Conservation (phyloP, 768 basidiomycete genomes). For the Rubroboletus pulcherrimus region DNA sequence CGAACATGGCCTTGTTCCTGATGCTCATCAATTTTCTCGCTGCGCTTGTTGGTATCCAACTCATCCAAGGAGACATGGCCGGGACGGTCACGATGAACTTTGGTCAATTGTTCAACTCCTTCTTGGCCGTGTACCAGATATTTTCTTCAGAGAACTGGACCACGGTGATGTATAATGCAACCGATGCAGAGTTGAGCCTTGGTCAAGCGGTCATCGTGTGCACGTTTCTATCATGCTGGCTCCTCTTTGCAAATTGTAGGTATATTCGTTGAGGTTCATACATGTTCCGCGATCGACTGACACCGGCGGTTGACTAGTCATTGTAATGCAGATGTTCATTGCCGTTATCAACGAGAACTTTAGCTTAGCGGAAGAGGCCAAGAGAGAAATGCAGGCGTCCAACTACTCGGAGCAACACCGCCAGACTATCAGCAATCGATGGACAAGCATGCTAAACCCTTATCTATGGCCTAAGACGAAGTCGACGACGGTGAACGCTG, state of each 20-base stretch:
- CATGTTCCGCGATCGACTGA: neutral
- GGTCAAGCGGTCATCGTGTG: slow-evolving; percentile 70
- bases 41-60: slow-evolving; percentile 77
- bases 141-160: slow-evolving; percentile 96
- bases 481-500: slow-evolving; percentile 68
- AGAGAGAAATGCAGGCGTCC: slow-evolving; percentile 75
- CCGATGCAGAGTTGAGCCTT: slow-evolving; percentile 55
- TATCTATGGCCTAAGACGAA: slow-evolving; percentile 79
- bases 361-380: slow-evolving; percentile 84
- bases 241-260: slow-evolving; percentile 90
- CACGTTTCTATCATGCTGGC: slow-evolving; percentile 76
- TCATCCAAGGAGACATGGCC: slow-evolving; percentile 79
- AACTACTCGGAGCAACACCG: slow-evolving; percentile 62
- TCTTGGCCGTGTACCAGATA: slow-evolving; percentile 83
- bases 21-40: slow-evolving; percentile 83
- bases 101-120: slow-evolving; percentile 78
- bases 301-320: slow-evolving; percentile 49
- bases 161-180: slow-evolving; percentile 61
- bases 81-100: slow-evolving; percentile 61
- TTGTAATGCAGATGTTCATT: slow-evolving; percentile 93
- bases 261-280: neutral
- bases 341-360: slow-evolving; percentile 98
- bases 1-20: slow-evolving; percentile 90
- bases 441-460: slow-evolving; percentile 79
- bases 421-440: slow-evolving; percentile 43